Conservation (phyloP, 208 protist genomes). For the Wallacemonas sp. region DNA sequence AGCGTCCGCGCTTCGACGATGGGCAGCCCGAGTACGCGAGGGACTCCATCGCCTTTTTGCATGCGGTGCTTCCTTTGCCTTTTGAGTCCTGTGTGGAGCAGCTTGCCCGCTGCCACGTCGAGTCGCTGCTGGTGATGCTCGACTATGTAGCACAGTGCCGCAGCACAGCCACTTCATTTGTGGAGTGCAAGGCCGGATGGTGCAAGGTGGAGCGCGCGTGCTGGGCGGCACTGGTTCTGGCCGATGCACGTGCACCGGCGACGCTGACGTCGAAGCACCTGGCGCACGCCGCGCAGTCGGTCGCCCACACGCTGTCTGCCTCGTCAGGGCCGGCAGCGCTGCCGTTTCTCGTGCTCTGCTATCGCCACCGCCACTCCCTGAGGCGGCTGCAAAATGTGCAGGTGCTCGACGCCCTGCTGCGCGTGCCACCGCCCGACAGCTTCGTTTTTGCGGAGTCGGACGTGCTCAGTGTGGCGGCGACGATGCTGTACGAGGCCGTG, state of each 20-base stretch:
- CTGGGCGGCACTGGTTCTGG: conserved; percentile 8
- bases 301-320: background rate
- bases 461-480: background rate
- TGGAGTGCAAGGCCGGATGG: background rate
- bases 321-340: conserved; percentile 9
- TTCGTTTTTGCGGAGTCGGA: background rate
- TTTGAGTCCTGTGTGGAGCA: background rate
- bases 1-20: background rate
- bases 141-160: conserved; percentile 30
- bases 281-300: background rate
- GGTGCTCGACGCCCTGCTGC: conserved; percentile 32
- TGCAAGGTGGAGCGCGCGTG: conserved; percentile 15
- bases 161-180: background rate
- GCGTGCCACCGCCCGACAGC: conserved; percentile 14
- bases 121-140: conserved; percentile 47
- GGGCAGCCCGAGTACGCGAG: background rate
- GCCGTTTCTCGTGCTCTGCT: conserved; percentile 27
- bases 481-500: conserved; percentile 11
- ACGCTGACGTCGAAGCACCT: conserved; percentile 44
- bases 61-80: background rate
- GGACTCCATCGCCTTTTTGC: conserved; percentile 2
- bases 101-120: conserved; percentile 24
- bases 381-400: conserved; percentile 23
- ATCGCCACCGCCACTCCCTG: conserved; percentile 28
- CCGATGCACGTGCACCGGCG: background rate